Percentiles rank a stretch among this genome's conserved stretches.
phyloP scores from a whole-genome alignment of 2,329 filamentous ascomycete species.

The Herpomyces periplanetae region DNA sequence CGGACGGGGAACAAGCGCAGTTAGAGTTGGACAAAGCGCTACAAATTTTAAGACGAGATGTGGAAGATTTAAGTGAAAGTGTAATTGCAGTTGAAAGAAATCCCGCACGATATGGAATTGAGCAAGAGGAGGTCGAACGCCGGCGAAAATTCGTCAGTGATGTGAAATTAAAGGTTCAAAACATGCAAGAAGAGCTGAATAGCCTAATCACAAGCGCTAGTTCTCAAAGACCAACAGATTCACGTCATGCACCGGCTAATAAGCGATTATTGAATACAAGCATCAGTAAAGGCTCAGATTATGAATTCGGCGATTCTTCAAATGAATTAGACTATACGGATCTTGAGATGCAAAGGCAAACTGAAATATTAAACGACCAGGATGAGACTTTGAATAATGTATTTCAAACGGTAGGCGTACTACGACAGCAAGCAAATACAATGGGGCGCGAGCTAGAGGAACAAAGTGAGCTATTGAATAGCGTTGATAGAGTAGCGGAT shows the following conservation, averaged over 20 bases:
- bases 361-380: constrained; percentile 72
- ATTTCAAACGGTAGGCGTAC: constrained; percentile 60
- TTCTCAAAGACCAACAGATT: constrained; percentile 5
- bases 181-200: constrained; percentile 47
- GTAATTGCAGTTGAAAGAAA: constrained; percentile 58
- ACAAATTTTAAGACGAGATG: constrained; percentile 32
- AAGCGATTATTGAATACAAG: constrained; percentile 9
- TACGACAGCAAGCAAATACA: constrained; percentile 58
- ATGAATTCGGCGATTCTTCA: constrained; percentile 10
- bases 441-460: constrained; percentile 93
- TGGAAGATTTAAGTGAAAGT: constrained; percentile 51
- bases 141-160: constrained; percentile 51
- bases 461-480: constrained; percentile 53
- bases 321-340: constrained; percentile 26
- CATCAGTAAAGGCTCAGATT: constrained; percentile 6
- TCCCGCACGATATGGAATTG: constrained; percentile 51
- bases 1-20: no score
- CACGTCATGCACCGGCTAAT: constrained; percentile 5
- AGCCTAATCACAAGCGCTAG: constrained; percentile 13
- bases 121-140: constrained; percentile 38
- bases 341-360: constrained; percentile 65
- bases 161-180: constrained; percentile 50
- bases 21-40: no score
- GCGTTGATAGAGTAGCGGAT: constrained; percentile 48
- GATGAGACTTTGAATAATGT: constrained; percentile 73